phyloP scores from a whole-genome alignment of 768 basidiomycete genomes.

The Boletus bicolor region DNA sequence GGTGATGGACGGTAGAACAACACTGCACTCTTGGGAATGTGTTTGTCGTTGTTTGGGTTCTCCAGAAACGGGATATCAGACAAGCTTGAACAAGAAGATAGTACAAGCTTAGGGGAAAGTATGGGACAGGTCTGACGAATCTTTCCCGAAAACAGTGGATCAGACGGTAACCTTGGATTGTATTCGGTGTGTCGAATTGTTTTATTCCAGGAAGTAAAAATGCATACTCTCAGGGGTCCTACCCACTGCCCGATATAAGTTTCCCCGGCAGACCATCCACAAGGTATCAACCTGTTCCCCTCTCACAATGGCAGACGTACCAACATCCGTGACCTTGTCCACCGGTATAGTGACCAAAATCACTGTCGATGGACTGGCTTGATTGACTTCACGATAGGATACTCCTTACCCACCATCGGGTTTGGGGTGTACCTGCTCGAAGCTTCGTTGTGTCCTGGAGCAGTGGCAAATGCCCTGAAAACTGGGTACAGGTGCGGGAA shows the following conservation, averaged over 20 bases:
- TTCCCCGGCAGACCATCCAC: not conserved
- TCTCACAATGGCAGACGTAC: conserved; percentile 8
- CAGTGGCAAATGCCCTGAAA: conserved; percentile 22
- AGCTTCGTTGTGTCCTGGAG: conserved; percentile 3
- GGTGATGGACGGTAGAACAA: too few relatives aligned
- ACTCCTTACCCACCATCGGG: conserved; percentile 27
- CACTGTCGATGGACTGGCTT: not conserved
- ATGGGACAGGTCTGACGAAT: not conserved
- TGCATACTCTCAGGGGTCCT: conserved; percentile 3
- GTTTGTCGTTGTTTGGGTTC: conserved; percentile 23
- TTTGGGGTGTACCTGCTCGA: conserved; percentile 24
- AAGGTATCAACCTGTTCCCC: not conserved
- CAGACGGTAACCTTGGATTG: not conserved
- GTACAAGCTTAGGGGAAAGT: not conserved
- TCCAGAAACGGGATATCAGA: not conserved
- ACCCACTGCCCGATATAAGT: not conserved
- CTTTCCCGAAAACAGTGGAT: not conserved
- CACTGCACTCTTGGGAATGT: not conserved
- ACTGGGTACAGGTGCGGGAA: conserved; percentile 26
- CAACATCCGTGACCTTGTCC: conserved; percentile 4
- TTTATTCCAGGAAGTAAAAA: not conserved
- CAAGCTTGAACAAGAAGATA: not conserved
- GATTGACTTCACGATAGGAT: conserved; percentile 10
- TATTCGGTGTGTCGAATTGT: not conserved
- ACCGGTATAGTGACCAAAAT: conserved; percentile 5